These are phyloP conservation scores for Thermomyces lanuginosus DNA, from an alignment of 2,329 filamentous ascomycete species.

Conservation along the genomic window DNA sequence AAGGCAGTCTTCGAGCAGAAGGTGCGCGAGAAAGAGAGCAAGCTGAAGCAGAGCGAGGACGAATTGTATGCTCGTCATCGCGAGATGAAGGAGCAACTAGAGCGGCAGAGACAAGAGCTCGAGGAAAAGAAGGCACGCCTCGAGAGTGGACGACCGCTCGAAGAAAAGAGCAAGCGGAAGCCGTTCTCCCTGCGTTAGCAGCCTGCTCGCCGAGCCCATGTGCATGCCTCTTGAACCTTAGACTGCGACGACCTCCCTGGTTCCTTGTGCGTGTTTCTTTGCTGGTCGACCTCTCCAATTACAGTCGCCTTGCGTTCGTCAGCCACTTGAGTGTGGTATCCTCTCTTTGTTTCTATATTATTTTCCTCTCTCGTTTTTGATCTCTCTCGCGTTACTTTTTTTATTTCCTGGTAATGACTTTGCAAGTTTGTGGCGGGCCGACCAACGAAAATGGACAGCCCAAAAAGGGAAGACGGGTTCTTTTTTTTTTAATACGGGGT, in stretches of 20 bases:
- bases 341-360: constrained; percentile 7
- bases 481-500: constrained; percentile 10
- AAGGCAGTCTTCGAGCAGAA: constrained; percentile 99
- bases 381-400: constrained; percentile 8
- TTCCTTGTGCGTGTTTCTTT: constrained; percentile 7
- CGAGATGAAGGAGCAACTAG: constrained; percentile 99
- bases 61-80: constrained; percentile 94
- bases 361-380: constrained; percentile 6
- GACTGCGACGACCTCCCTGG: constrained; percentile 6
- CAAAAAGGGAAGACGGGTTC: too few relatives aligned
- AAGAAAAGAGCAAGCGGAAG: constrained; percentile 98
- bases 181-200: constrained; percentile 91
- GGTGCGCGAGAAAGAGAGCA: constrained; percentile 98
- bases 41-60: constrained; percentile 97
- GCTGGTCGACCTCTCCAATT: too few relatives aligned
- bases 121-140: constrained; percentile 96
- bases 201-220: constrained; percentile 2
- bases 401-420: constrained; percentile 18
- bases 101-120: constrained; percentile 82
- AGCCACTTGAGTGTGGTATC: constrained; percentile 6
- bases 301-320: too few relatives aligned
- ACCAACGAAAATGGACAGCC: constrained; percentile 13
- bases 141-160: constrained; percentile 86
- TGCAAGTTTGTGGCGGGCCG: constrained; percentile 14
- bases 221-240: too few relatives aligned